Conservation (phyloP, 371 early-diverging fungal genomes). For the Mortierella sp. region DNA sequence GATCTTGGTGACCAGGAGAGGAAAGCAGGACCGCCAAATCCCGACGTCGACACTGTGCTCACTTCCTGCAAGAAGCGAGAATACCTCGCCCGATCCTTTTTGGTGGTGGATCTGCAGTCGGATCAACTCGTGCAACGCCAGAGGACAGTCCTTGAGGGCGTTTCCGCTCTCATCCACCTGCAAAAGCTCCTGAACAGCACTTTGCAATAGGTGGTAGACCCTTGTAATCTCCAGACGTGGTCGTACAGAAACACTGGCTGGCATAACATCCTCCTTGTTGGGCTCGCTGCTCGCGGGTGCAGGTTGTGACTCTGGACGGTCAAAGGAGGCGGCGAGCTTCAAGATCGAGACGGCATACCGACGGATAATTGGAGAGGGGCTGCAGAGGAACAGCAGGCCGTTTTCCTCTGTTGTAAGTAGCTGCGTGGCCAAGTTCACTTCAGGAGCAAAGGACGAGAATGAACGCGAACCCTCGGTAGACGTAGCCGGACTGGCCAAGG, state of each 20-base stretch:
- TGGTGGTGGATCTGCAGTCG: conserved; percentile 69
- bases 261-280: conserved; percentile 36
- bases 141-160: conserved; percentile 60
- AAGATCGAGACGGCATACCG: conserved; percentile 72
- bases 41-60: conserved; percentile 61
- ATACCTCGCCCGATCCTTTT: conserved; percentile 57
- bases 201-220: conserved; percentile 62
- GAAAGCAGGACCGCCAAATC: conserved; percentile 77
- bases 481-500: conserved; percentile 23
- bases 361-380: conserved; percentile 70
- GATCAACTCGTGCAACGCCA: conserved; percentile 62
- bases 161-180: conserved; percentile 67
- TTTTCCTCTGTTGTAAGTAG: conserved; percentile 82
- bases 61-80: conserved; percentile 63
- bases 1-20: conserved; percentile 74
- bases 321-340: conserved; percentile 67
- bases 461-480: conserved; percentile 46
- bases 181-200: conserved; percentile 65
- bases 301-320: conserved; percentile 48
- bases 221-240: conserved; percentile 54
- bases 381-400: conserved; percentile 82
- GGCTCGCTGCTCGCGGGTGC: conserved; percentile 1
- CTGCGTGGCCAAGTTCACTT: conserved; percentile 62
- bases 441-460: conserved; percentile 54
- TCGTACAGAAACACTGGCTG: conserved; percentile 38